A percentile compares a stretch with the other conserved stretches of the same genome.
These are phyloP conservation scores for Solanum sejunctum DNA, from an alignment of 257 asterid genomes.

Conservation along the genomic window DNA sequence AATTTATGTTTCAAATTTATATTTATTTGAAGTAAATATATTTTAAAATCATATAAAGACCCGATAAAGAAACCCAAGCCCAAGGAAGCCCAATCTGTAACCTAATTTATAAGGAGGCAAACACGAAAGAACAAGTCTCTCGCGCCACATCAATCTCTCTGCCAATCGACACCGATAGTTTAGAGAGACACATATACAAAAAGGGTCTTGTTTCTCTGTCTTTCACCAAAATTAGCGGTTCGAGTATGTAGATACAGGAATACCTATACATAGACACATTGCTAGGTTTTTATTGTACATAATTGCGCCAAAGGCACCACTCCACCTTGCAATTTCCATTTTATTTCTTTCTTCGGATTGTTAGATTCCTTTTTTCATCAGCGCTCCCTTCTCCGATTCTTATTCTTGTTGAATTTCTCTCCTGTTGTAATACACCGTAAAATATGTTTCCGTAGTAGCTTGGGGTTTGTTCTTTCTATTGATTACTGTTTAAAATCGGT, in stretches of 20 bases:
- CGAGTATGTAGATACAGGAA: background rate
- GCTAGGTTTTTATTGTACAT: background rate
- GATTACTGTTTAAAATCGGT: background rate
- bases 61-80: background rate
- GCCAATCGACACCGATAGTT: background rate
- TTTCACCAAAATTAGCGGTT: conserved; percentile 6
- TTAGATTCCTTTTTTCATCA: background rate
- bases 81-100: background rate
- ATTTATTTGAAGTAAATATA: too few relatives aligned
- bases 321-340: background rate
- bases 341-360: background rate
- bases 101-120: background rate
- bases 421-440: background rate
- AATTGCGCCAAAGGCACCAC: background rate
- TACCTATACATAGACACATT: background rate
- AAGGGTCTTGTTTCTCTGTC: background rate
- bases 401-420: background rate
- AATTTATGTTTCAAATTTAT: too few relatives aligned
- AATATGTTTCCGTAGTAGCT: background rate
- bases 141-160: conserved; percentile 8
- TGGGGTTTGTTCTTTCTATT: background rate
- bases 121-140: background rate
- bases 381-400: background rate
- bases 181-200: background rate
- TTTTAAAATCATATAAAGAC: background rate